Conservation (phyloP, 164 flowering plant genomes). For the Dillenia turbinata region DNA sequence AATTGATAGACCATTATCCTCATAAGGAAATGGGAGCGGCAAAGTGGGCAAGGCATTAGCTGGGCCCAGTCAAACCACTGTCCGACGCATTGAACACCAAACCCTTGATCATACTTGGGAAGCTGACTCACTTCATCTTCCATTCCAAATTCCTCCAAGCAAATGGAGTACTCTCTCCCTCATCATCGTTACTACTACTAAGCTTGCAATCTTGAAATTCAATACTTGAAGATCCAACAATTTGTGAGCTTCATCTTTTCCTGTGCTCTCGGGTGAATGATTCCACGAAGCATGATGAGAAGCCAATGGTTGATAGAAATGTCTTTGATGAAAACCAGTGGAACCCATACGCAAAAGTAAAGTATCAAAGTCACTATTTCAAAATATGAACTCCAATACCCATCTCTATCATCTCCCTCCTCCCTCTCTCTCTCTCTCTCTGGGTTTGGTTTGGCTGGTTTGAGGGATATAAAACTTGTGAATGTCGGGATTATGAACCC, state of each 20-base stretch:
- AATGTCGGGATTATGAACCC: no score
- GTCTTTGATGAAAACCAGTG: slow-evolving; percentile 10
- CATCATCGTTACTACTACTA: background rate
- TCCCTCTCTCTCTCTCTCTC: no score
- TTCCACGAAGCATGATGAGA: background rate
- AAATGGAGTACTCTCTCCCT: slow-evolving; percentile 9
- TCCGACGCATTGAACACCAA: slow-evolving; percentile 6
- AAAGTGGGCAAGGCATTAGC: slow-evolving; percentile 17
- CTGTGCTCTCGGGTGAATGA: background rate
- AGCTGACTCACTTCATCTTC: slow-evolving; percentile 18
- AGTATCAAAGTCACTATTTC: background rate
- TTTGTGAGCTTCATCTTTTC: background rate
- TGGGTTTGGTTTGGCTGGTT: no score
- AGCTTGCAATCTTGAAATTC: background rate
- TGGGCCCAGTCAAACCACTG: slow-evolving; percentile 10
- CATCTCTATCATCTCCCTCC: no score
- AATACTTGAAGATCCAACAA: background rate
- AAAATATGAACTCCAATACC: no score
- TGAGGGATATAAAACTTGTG: no score
- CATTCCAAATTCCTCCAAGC: slow-evolving; percentile 11
- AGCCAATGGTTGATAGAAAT: slow-evolving; percentile 1
- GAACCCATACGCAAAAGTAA: slow-evolving; percentile 17
- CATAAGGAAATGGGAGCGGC: slow-evolving; percentile 8
- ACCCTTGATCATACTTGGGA: slow-evolving; percentile 11
- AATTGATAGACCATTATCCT: no score